Percentiles rank a stretch among this genome's conserved stretches.
These are phyloP conservation scores for Uronychia setigera DNA, from an alignment of 73 alveolate species.

Conservation along the genomic window DNA sequence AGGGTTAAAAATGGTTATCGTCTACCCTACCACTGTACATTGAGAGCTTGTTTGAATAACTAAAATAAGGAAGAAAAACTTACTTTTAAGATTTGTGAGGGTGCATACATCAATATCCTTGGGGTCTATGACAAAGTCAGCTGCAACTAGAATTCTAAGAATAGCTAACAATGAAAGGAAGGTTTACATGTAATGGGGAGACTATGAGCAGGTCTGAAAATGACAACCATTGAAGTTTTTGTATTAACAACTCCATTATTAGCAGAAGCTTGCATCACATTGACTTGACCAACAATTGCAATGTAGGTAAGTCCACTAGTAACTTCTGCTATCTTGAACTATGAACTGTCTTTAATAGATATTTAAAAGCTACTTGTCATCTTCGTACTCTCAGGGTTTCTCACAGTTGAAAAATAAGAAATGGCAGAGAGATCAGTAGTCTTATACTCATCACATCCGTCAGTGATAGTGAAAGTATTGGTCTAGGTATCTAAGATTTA, in stretches of 20 bases:
- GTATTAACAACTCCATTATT: neutral
- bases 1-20: neutral
- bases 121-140: neutral
- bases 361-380: neutral
- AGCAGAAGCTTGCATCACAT: neutral
- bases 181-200: neutral
- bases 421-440: constrained; percentile 4
- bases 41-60: neutral
- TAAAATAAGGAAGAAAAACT: too few relatives aligned
- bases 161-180: neutral
- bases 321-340: neutral
- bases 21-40: neutral
- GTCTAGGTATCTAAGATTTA: neutral
- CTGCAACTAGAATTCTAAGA: neutral
- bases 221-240: neutral
- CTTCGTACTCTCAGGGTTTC: neutral
- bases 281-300: neutral
- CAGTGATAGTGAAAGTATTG: neutral
- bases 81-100: neutral
- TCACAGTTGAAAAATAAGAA: constrained; percentile 1
- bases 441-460: constrained; percentile 1
- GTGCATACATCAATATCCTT: neutral
- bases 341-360: neutral
- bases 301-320: neutral
- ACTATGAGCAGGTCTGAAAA: neutral